Base-by-base conservation (phyloP, 805 yeast genomes). In the Priceomyces castillae region DNA sequence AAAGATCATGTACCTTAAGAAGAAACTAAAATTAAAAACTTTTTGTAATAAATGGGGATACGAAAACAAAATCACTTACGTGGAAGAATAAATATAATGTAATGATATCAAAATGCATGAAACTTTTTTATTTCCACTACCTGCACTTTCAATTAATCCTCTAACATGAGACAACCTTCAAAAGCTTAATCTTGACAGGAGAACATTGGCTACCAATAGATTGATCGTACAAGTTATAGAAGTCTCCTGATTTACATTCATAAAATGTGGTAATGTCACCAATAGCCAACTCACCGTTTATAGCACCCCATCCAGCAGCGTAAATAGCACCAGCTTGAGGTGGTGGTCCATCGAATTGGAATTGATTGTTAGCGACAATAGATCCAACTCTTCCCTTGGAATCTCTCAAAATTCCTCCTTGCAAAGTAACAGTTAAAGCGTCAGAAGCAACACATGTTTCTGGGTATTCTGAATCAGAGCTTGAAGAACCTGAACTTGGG, bases 301-400 rank as follows among this genome's bases (percentile, higher is more conserved):
- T 42, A 59, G 80, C 65, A 40, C 80, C 69, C 84, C 82, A 78
- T 46, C 84, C 84, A 35, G 75, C 77, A 47, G 85, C 82, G 57
- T 73, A 77, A 57, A 80, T 74, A 48, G 85, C 73, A 62, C 85
- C 86, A 26, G 84, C 86, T 73, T 84, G 90, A 58, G 89, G 89
- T 67, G 86, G 83, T 46, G 86, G 86, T 59, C 86, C 86, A 59
- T 82, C 86, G 59, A 81, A 81, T 65, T 81, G 86, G 77, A 81
- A 80, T 69, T 84, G 90, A 69, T 84, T 75, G 81, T 84, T 84
- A 42, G 90, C 82, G 54, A 84, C 92, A 66, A 84, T 82, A 40
- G 89, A 78, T 54, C 90, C 90, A 52, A 84, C 67, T 76, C 92
- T 80, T 37, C 85, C 85, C 48, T 69, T 52, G 28, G 74, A 59